Evolutionary conservation across 2,329 filamentous ascomycete genomes (phyloP).

Genomic region (Phaeosphaeria sp.): DNA sequence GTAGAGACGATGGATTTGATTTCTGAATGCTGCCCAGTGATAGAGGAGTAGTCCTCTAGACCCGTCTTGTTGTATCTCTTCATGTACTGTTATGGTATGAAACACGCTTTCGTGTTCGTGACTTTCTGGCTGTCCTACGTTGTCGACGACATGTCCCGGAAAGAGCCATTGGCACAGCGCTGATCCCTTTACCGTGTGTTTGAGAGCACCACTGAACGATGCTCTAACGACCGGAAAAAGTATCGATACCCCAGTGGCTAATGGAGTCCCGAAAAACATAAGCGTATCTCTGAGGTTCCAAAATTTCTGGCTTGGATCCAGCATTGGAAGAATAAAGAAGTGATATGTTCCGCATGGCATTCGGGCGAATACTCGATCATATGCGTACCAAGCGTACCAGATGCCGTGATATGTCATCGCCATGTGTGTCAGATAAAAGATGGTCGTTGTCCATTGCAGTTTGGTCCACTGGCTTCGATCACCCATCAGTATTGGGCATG

Average conservation of each 20-base stretch:
- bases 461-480: background rate
- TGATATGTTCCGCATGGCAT: background rate
- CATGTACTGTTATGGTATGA: background rate
- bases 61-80: too few relatives aligned
- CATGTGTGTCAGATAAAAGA: background rate
- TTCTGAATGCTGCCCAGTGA: background rate
- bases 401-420: background rate
- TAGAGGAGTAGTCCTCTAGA: too few relatives aligned
- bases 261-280: background rate
- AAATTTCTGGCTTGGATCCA: background rate
- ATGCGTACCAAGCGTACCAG: background rate
- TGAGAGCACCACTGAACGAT: background rate
- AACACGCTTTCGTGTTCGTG: background rate
- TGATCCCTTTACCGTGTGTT: background rate
- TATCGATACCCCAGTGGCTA: background rate
- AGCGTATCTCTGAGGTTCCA: background rate
- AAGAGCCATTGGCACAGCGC: background rate
- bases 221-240: background rate
- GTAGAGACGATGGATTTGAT: background rate
- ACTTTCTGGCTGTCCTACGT: background rate
- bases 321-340: background rate
- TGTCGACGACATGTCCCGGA: background rate
- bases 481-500: background rate
- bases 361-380: background rate
- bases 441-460: background rate